Conservation (phyloP, 176 grass and related monocot genomes). For the Canna indica region DNA sequence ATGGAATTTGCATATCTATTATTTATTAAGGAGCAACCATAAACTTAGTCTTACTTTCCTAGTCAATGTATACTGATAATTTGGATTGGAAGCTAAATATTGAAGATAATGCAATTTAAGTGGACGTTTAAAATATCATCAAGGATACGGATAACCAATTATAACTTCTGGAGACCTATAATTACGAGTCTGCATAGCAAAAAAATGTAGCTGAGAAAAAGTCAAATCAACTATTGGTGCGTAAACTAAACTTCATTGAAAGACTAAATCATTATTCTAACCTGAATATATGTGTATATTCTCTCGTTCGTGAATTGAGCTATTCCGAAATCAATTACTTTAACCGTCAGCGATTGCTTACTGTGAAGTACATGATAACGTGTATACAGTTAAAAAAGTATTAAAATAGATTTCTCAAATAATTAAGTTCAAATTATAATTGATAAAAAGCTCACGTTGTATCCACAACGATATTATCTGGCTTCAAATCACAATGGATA, state of each 20-base stretch:
- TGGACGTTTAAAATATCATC: not conserved
- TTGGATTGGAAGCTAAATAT: too few relatives aligned
- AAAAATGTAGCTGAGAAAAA: not conserved
- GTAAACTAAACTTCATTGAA: not conserved
- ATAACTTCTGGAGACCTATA: conserved; percentile 13
- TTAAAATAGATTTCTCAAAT: not conserved
- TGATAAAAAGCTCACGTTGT: not conserved
- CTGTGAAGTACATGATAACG: not conserved
- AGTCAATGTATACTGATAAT: too few relatives aligned
- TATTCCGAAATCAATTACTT: not conserved
- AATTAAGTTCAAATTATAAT: not conserved
- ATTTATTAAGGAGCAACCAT: not conserved
- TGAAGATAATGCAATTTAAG: too few relatives aligned
- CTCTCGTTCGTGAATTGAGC: not conserved
- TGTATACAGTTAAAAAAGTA: not conserved
- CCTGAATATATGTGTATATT: conserved; percentile 14
- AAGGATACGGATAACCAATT: conserved; percentile 12
- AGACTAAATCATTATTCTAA: not conserved
- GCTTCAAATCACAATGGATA: conserved; percentile 22
- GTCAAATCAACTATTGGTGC: not conserved
- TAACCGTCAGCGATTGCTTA: not conserved
- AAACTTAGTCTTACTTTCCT: not conserved
- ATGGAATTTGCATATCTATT: conserved; percentile 79
- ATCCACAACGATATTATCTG: conserved; percentile 6
- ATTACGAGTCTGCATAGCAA: not conserved